phyloP scores from a whole-genome alignment of 2,329 filamentous ascomycete genomes.

The Dothideomycetidae sp. region DNA sequence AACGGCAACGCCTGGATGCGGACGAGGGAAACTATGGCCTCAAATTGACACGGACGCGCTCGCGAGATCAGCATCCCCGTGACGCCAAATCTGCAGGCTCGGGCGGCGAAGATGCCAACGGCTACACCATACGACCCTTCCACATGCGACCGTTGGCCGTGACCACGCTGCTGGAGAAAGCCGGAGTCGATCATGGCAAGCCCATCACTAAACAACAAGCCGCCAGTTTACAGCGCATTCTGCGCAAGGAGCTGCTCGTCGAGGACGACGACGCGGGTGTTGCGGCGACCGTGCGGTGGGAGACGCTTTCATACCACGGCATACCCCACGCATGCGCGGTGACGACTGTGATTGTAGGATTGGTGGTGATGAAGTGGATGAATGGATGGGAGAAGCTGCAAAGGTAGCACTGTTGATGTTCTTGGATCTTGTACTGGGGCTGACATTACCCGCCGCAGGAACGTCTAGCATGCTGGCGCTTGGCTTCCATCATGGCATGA shows the following conservation, averaged over 20 bases:
- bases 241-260: conserved; percentile 2
- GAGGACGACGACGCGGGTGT: conserved; percentile 1
- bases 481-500: too few relatives aligned
- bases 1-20: conserved; percentile 37
- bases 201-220: conserved; percentile 6
- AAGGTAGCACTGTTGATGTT: conserved; percentile 20
- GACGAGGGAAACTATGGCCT: conserved; percentile 45
- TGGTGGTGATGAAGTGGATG: conserved; percentile 23
- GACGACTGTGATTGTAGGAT: conserved; percentile 26
- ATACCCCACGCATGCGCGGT: conserved; percentile 26
- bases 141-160: conserved; percentile 2
- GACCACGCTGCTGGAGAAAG: conserved; percentile 1
- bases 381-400: conserved; percentile 32
- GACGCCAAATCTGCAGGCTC: not conserved
- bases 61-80: not conserved
- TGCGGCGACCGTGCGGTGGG: conserved; percentile 16
- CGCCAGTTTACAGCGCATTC: conserved; percentile 1
- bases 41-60: conserved; percentile 25
- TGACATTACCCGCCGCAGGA: too few relatives aligned
- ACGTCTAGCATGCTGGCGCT: too few relatives aligned
- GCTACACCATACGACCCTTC: conserved; percentile 4
- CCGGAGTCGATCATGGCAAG: conserved; percentile 1
- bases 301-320: conserved; percentile 16
- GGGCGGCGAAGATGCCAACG: not conserved
- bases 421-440: too few relatives aligned